These are phyloP conservation scores for Picochlorum sp. DNA, from an alignment of 139 green algal genomes.

Conservation along the genomic window DNA sequence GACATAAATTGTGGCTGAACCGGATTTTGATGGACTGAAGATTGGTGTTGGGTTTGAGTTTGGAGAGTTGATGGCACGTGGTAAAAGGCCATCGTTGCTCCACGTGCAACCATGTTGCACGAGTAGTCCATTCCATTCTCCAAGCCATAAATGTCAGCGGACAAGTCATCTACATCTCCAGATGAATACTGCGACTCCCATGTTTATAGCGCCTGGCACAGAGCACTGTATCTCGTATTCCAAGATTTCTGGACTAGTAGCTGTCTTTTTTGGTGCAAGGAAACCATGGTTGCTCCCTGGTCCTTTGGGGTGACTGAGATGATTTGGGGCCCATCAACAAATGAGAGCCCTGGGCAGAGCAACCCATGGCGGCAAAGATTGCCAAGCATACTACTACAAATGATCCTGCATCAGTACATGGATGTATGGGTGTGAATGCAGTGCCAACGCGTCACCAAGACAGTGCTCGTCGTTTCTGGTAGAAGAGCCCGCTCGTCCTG, in stretches of 20 bases:
- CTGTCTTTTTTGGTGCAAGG: not conserved
- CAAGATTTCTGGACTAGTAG: not conserved
- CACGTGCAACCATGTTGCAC: slow-evolving; percentile 11
- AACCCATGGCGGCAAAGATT: not conserved
- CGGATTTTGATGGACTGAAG: slow-evolving; percentile 2
- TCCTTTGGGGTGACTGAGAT: slow-evolving; percentile 7
- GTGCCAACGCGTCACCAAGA: no score
- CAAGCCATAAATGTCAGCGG: not conserved
- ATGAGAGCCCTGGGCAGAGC: not conserved
- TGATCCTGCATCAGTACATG: not conserved
- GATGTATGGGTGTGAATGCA: no score
- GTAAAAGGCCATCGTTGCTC: slow-evolving; percentile 1
- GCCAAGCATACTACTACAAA: not conserved
- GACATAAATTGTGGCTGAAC: slow-evolving; percentile 3
- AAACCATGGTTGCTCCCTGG: not conserved
- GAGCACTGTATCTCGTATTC: slow-evolving; percentile 4
- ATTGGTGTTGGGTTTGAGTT: slow-evolving; percentile 9
- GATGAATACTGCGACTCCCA: not conserved
- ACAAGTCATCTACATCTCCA: not conserved
- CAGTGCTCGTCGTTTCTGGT: no score
- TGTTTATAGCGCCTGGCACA: not conserved
- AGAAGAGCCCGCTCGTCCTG: no score
- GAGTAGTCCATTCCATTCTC: slow-evolving; percentile 4
- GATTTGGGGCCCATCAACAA: not conserved
- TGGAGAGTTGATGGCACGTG: slow-evolving; percentile 6